Percentiles rank a stretch among this genome's conserved stretches.
These are phyloP conservation scores for Epichloe uncinata DNA, from an alignment of 2,329 filamentous ascomycete genomes.

Conservation along the genomic window DNA sequence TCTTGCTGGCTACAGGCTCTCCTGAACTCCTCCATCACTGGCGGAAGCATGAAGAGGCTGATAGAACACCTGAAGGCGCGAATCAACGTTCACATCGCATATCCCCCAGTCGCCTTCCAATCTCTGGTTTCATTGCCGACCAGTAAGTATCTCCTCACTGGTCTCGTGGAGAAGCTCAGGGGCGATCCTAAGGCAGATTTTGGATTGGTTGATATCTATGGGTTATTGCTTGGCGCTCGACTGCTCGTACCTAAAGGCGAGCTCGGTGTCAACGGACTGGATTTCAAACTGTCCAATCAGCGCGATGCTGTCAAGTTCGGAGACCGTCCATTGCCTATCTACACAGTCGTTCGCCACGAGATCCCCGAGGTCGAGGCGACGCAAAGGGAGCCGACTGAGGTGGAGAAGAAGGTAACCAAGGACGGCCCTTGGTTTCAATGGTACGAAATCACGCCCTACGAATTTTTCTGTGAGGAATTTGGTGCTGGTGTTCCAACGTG, in stretches of 20 bases:
- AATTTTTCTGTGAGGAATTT: slow-evolving; percentile 91
- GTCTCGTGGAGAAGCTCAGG: slow-evolving; percentile 81
- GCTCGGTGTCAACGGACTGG: slow-evolving; percentile 53
- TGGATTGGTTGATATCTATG: slow-evolving; percentile 88
- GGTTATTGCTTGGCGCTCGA: slow-evolving; percentile 69
- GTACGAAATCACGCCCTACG: slow-evolving; percentile 92
- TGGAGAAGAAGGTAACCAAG: slow-evolving; percentile 34
- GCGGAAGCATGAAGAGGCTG: slow-evolving; percentile 52
- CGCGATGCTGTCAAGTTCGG: slow-evolving; percentile 62
- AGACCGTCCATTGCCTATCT: slow-evolving; percentile 79
- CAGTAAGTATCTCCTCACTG: slow-evolving; percentile 79
- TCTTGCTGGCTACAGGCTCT: slow-evolving; percentile 91
- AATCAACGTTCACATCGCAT: slow-evolving; percentile 80
- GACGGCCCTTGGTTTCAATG: slow-evolving; percentile 90
- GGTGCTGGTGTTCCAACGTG: slow-evolving; percentile 87
- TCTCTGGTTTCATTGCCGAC: slow-evolving; percentile 80
- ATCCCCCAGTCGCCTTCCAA: slow-evolving; percentile 76
- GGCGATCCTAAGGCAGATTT: slow-evolving; percentile 60
- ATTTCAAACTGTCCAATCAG: slow-evolving; percentile 89
- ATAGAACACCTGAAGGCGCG: slow-evolving; percentile 79
- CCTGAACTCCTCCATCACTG: slow-evolving; percentile 60
- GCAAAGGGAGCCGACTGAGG: slow-evolving; percentile 3
- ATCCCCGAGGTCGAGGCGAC: slow-evolving; percentile 52
- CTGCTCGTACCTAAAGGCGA: slow-evolving; percentile 76
- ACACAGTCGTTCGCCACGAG: slow-evolving; percentile 89